Percentiles rank a stretch among this genome's conserved stretches.
These are phyloP conservation scores for Vaccinium macrocarpon DNA, from an alignment of 148 eudicot genomes.

Conservation along the genomic window DNA sequence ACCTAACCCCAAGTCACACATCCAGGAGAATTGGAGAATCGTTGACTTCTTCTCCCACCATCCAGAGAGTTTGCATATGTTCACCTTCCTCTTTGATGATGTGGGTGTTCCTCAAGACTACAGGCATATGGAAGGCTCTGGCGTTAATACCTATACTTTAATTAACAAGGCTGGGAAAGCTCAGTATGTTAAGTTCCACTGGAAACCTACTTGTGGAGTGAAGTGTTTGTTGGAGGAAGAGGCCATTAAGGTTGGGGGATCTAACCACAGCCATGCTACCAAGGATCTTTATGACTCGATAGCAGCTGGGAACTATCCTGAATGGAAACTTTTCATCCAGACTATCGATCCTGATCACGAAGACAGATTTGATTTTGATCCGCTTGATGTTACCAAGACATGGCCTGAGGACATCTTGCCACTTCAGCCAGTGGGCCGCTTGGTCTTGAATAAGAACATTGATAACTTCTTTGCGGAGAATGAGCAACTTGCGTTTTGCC, in stretches of 20 bases:
- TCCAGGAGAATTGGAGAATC: conserved; percentile 91
- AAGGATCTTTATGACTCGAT: conserved; percentile 89
- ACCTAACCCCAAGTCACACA: conserved; percentile 96
- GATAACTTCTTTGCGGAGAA: conserved; percentile 95
- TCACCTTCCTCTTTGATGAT: conserved; percentile 84
- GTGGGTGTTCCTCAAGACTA: conserved; percentile 77
- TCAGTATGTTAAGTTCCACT: conserved; percentile 86
- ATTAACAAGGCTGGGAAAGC: conserved; percentile 81
- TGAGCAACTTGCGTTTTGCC: conserved; percentile 89
- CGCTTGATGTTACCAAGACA: conserved; percentile 84
- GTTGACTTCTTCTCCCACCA: conserved; percentile 93
- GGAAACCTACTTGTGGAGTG: conserved; percentile 97
- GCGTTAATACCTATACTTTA: conserved; percentile 79
- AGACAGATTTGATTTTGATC: conserved; percentile 91
- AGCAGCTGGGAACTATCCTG: conserved; percentile 91
- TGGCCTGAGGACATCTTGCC: conserved; percentile 98
- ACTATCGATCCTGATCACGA: conserved; percentile 83
- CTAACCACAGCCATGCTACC: conserved; percentile 97
- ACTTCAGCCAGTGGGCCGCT: conserved; percentile 87
- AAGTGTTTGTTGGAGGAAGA: conserved; percentile 80
- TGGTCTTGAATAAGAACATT: conserved; percentile 92
- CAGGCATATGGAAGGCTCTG: conserved; percentile 96
- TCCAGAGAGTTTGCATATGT: conserved; percentile 88
- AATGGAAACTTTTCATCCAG: conserved; percentile 91
- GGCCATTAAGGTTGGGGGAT: conserved; percentile 77